These are phyloP conservation scores for Candida rishiriensis DNA, from an alignment of 805 yeast species.

Conservation along the genomic window DNA sequence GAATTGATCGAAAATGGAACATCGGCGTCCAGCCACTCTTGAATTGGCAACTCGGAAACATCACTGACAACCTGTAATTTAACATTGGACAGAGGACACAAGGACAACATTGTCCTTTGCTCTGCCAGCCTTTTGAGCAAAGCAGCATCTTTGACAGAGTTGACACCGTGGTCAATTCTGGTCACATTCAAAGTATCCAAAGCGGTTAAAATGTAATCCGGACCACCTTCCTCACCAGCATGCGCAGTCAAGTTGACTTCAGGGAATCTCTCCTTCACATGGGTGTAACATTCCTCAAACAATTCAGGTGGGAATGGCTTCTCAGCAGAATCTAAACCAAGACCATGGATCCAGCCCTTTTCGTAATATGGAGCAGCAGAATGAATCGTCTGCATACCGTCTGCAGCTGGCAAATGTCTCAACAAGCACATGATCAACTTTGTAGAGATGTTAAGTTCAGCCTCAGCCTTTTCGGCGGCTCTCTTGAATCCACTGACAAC, in stretches of 20 bases:
- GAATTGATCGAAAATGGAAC: conserved; percentile 75
- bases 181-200: conserved; percentile 56
- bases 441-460: conserved; percentile 57
- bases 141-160: conserved; percentile 50
- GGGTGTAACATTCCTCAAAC: conserved; percentile 58
- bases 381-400: conserved; percentile 55
- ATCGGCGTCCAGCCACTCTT: conserved; percentile 50
- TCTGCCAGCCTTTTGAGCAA: conserved; percentile 55
- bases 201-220: conserved; percentile 57
- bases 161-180: conserved; percentile 80
- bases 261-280: conserved; percentile 44
- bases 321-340: conserved; percentile 82
- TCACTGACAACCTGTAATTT: conserved; percentile 69
- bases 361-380: conserved; percentile 47
- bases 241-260: conserved; percentile 71
- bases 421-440: conserved; percentile 78
- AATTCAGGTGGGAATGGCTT: conserved; percentile 71
- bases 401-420: conserved; percentile 64
- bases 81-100: conserved; percentile 77
- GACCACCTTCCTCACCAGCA: conserved; percentile 87
- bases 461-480: conserved; percentile 61
- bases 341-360: conserved; percentile 61
- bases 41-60: conserved; percentile 63
- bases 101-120: conserved; percentile 53
- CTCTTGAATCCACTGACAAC: conserved; percentile 63